Percentiles rank a stretch among this genome's conserved stretches.
phyloP scores from a whole-genome alignment of 164 flowering plant genomes.

The Saururus chinensis region DNA sequence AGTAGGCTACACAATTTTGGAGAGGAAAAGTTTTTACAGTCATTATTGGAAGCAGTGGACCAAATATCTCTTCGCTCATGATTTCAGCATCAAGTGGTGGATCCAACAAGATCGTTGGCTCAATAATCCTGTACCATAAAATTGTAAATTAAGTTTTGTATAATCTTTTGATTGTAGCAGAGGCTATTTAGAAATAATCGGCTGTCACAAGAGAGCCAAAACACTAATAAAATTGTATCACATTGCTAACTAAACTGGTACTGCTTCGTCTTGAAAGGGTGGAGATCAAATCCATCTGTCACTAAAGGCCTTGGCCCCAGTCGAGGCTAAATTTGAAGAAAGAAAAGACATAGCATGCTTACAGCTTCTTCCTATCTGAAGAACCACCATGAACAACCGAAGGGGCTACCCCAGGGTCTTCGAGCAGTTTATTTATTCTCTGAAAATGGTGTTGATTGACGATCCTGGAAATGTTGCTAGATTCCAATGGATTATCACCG shows the following conservation, averaged over 20 bases:
- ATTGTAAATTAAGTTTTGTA: neutral
- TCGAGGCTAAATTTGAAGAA: neutral
- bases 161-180: neutral
- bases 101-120: conserved; percentile 78
- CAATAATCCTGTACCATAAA: conserved; percentile 44
- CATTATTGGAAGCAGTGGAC: conserved; percentile 86
- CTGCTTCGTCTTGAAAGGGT: no score
- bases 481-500: conserved; percentile 38
- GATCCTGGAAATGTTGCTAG: conserved; percentile 35
- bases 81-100: conserved; percentile 76
- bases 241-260: no score
- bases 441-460: conserved; percentile 47
- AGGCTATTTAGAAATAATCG: neutral
- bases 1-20: neutral
- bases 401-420: conserved; percentile 49
- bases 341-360: conserved; percentile 1
- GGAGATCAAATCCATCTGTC: no score
- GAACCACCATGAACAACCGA: conserved; percentile 78
- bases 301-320: no score
- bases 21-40: conserved; percentile 36
- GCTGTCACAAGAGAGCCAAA: no score
- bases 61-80: conserved; percentile 90
- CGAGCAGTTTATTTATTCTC: conserved; percentile 37
- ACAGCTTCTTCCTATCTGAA: conserved; percentile 53
- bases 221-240: no score